These are phyloP conservation scores for Astragalus membranaceus DNA, from an alignment of 306 rosid species.

Conservation along the genomic window DNA sequence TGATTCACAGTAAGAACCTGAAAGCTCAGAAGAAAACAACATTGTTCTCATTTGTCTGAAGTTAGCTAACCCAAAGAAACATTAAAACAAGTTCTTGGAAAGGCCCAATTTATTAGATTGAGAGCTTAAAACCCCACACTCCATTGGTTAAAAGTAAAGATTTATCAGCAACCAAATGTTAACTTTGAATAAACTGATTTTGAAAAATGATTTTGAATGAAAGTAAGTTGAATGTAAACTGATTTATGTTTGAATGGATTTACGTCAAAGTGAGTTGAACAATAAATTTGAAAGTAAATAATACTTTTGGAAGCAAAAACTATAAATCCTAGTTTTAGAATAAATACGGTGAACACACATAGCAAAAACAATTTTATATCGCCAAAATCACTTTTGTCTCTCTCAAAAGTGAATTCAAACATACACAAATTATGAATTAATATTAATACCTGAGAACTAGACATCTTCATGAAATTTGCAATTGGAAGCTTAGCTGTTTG, in stretches of 20 bases:
- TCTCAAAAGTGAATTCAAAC: no score
- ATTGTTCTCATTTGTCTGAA: not conserved
- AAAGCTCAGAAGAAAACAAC: constrained; percentile 17
- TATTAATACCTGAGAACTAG: constrained; percentile 76
- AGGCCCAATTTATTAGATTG: not conserved
- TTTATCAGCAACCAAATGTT: not conserved
- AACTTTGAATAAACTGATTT: no score
- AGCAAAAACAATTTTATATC: no score
- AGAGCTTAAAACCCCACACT: not conserved
- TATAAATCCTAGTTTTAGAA: no score
- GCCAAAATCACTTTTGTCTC: no score
- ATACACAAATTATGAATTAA: not conserved
- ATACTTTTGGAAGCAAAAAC: no score
- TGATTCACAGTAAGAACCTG: constrained; percentile 97
- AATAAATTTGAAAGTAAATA: no score
- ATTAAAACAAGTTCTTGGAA: not conserved
- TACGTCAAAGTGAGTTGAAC: no score
- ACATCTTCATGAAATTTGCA: constrained; percentile 74
- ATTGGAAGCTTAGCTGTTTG: constrained; percentile 91
- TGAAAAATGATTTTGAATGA: no score
- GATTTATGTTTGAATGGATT: no score
- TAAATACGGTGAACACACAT: no score
- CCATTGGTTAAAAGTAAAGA: not conserved
- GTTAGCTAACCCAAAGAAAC: not conserved
- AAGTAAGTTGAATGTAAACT: no score